A percentile compares a stretch with the other conserved stretches of the same genome.
Evolutionary conservation across 1,284 basidiomycete species (phyloP).

Genomic region (Cutaneotrichosporon sp.): DNA sequence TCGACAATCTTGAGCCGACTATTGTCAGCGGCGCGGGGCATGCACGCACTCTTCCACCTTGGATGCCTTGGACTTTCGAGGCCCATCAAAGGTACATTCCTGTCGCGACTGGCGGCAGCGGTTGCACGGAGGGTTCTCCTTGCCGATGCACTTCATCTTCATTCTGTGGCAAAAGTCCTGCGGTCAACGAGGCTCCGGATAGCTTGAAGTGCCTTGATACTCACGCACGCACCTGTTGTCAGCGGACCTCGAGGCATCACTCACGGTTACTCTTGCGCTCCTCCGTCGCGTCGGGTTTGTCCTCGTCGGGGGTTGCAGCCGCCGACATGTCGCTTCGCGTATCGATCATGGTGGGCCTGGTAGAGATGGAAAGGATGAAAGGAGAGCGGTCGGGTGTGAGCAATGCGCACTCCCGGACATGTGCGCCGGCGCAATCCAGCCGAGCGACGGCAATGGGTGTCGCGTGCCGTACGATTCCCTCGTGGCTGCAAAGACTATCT

Average conservation of each 20-base stretch:
- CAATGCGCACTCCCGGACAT: too few relatives aligned
- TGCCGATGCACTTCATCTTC: slow-evolving; percentile 60
- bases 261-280: slow-evolving; percentile 4
- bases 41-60: slow-evolving; percentile 74
- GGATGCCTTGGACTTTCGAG: slow-evolving; percentile 62
- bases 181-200: not conserved
- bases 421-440: too few relatives aligned
- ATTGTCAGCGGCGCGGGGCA: not conserved
- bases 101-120: slow-evolving; percentile 55
- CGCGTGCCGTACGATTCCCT: too few relatives aligned
- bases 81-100: slow-evolving; percentile 85
- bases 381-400: too few relatives aligned
- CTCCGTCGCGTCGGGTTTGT: not conserved
- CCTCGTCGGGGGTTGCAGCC: not conserved
- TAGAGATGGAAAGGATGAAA: too few relatives aligned
- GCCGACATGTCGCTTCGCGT: not conserved
- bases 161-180: slow-evolving; percentile 11
- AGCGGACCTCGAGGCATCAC: not conserved
- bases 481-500: too few relatives aligned
- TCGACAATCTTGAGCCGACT: slow-evolving; percentile 84
- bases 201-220: not conserved
- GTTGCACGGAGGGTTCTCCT: slow-evolving; percentile 63
- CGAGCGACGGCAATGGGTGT: too few relatives aligned
- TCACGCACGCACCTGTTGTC: slow-evolving; percentile 6
- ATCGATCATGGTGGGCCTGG: not conserved